Evolutionary conservation across 169 alveolate genomes (phyloP).

Genomic region (Cytauxzoon felis): DNA sequence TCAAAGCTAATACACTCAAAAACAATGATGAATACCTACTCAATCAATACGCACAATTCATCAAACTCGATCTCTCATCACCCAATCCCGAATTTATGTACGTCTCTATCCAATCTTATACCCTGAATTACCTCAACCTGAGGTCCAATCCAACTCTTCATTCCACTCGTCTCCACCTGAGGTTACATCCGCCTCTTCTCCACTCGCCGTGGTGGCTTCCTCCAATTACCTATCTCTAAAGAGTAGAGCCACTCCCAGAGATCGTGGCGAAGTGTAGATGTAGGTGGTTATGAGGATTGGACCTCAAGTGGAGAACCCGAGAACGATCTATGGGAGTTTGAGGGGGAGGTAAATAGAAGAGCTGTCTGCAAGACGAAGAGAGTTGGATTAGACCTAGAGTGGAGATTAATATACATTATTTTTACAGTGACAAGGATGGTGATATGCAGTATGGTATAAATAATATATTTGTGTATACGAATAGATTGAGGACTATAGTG

Average conservation of each 20-base stretch:
- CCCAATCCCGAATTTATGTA: slow-evolving; percentile 76
- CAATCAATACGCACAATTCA: slow-evolving; percentile 60
- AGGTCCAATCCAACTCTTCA: no score
- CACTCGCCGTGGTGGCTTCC: no score
- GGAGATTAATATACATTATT: slow-evolving; percentile 3
- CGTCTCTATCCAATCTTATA: slow-evolving; percentile 5
- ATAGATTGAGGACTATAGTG: slow-evolving; percentile 82
- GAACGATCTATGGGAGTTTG: no score
- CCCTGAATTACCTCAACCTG: background rate
- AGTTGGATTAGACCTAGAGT: background rate
- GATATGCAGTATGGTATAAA: slow-evolving; percentile 78
- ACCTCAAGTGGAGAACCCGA: no score
- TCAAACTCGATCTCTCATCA: slow-evolving; percentile 60
- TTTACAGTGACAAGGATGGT: slow-evolving; percentile 23
- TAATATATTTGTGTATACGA: slow-evolving; percentile 71
- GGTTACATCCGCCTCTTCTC: no score
- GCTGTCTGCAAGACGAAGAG: no score
- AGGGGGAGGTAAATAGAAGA: no score
- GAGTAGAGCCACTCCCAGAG: no score
- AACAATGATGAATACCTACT: slow-evolving; percentile 63
- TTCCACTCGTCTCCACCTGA: no score
- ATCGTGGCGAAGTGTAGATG: no score
- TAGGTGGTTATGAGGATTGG: no score
- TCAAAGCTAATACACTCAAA: slow-evolving; percentile 62
- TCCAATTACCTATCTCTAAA: no score